These are phyloP conservation scores for Beauveria bassiana DNA, from an alignment of 2,329 filamentous ascomycete species.

Conservation along the genomic window DNA sequence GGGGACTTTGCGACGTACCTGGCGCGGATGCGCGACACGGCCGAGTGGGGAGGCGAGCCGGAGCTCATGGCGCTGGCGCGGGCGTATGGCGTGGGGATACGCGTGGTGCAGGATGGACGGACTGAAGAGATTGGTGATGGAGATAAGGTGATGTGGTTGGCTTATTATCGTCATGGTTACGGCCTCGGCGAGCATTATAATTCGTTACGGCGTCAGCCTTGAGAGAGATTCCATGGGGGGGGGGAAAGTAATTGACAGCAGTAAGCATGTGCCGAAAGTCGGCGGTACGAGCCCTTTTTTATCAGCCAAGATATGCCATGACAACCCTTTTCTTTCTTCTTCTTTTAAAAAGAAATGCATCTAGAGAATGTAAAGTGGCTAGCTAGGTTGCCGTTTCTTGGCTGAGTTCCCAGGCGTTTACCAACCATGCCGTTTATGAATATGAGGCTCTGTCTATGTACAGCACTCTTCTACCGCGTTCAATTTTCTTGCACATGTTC, in stretches of 20 bases:
- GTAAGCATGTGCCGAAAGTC: no score
- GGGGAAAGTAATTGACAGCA: neutral
- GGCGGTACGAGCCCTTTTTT: no score
- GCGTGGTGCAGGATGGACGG: slow-evolving; percentile 76
- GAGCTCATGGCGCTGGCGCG: slow-evolving; percentile 80
- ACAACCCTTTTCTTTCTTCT: no score
- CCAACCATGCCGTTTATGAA: no score
- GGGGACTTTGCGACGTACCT: slow-evolving; percentile 62
- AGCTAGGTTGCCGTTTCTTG: no score
- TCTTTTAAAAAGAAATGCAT: no score
- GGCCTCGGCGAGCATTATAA: slow-evolving; percentile 97
- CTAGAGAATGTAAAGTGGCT: no score
- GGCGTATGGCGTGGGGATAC: slow-evolving; percentile 71
- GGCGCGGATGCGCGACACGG: slow-evolving; percentile 71
- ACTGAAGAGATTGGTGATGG: slow-evolving; percentile 61
- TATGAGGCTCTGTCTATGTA: no score
- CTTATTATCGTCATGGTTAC: slow-evolving; percentile 91
- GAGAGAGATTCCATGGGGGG: neutral
- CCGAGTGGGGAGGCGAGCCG: slow-evolving; percentile 92
- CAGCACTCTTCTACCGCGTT: no score
- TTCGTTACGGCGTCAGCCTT: slow-evolving; percentile 51
- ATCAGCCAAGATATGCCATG: no score
- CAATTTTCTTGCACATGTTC: no score
- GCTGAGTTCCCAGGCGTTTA: no score
- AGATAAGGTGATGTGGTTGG: slow-evolving; percentile 64